These are phyloP conservation scores for Themeda triandra DNA, from an alignment of 176 grass and related monocot species.

Conservation along the genomic window DNA sequence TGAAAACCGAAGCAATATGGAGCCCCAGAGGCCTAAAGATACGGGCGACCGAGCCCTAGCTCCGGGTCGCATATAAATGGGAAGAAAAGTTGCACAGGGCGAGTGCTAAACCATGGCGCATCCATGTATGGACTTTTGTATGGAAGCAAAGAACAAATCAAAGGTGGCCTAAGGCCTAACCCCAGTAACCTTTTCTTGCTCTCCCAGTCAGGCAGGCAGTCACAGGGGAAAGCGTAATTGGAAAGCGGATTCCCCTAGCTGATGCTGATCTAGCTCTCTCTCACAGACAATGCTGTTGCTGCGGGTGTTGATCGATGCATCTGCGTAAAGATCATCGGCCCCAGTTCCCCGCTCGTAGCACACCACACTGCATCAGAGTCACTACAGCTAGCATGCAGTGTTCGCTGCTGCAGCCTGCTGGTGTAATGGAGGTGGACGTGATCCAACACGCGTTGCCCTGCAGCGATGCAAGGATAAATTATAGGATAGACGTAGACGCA, in stretches of 20 bases:
- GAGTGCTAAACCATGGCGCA: neutral
- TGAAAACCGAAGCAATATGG: neutral
- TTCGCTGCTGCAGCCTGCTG: neutral
- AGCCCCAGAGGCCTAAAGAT: conserved; percentile 33
- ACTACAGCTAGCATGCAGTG: neutral
- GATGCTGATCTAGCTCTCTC: neutral
- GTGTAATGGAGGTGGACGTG: neutral
- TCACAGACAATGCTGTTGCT: neutral
- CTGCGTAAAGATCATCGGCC: conserved; percentile 3
- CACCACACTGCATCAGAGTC: neutral
- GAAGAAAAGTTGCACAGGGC: conserved; percentile 49
- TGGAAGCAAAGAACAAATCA: conserved; percentile 34
- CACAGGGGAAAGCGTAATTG: neutral
- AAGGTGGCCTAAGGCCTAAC: conserved; percentile 34
- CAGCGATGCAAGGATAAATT: neutral
- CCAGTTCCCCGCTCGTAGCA: neutral
- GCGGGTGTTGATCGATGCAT: neutral
- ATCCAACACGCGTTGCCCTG: conserved; percentile 3
- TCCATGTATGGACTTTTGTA: neutral
- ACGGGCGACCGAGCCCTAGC: conserved; percentile 31
- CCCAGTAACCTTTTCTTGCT: conserved; percentile 15
- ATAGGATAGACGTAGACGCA: neutral
- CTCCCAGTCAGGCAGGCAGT: neutral
- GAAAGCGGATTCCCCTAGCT: conserved; percentile 37
- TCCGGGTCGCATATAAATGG: conserved; percentile 50